A percentile compares a stretch with the other conserved stretches of the same genome.
These are phyloP conservation scores for Grigorovia yakushimaensis DNA, from an alignment of 805 yeast genomes.

Conservation along the genomic window DNA sequence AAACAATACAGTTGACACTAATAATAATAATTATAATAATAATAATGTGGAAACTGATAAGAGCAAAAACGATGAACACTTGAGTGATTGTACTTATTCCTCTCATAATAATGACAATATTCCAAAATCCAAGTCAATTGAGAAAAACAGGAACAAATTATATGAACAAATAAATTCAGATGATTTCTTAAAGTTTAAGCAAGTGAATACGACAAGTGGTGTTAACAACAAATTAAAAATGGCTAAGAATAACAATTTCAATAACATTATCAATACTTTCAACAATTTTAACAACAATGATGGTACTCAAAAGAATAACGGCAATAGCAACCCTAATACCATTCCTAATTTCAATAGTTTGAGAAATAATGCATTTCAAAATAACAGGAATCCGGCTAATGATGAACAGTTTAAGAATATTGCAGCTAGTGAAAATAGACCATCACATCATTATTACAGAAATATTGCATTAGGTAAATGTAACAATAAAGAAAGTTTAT, in stretches of 20 bases:
- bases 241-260: no score
- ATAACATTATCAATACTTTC: background rate
- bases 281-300: background rate
- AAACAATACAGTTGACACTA: no score
- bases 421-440: constrained; percentile 3
- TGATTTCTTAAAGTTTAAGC: background rate
- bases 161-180: background rate
- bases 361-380: background rate
- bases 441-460: constrained; percentile 1
- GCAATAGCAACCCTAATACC: background rate
- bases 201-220: background rate
- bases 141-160: background rate
- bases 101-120: background rate
- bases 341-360: background rate
- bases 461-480: background rate
- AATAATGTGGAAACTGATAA: no score
- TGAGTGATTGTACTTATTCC: no score
- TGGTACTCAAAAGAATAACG: no score
- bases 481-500: background rate
- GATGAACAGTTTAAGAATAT: background rate
- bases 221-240: background rate
- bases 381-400: no score
- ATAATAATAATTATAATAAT: no score
- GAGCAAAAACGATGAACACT: no score
- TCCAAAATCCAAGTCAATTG: background rate